Conservation (phyloP, 805 yeast genomes). For the Metschnikowia hibisci region DNA sequence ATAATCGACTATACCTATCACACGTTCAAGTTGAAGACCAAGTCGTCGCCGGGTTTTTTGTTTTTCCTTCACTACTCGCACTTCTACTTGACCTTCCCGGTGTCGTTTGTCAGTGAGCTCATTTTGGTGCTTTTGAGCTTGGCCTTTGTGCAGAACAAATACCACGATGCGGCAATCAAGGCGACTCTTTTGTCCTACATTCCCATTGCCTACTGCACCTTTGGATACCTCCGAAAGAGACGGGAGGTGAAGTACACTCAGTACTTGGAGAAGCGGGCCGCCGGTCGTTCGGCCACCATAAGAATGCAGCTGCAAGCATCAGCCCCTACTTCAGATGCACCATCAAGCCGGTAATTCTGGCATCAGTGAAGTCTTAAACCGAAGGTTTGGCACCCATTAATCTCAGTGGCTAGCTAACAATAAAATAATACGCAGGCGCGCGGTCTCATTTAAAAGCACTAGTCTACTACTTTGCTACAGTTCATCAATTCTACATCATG, state of each 20-base stretch:
- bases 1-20: conserved; percentile 33
- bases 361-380: too few relatives aligned
- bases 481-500: conserved; percentile 11
- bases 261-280: conserved; percentile 21
- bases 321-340: too few relatives aligned
- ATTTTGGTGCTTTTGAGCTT: conserved; percentile 33
- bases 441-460: too few relatives aligned
- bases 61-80: conserved; percentile 36
- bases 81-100: conserved; percentile 33
- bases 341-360: too few relatives aligned
- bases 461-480: not conserved
- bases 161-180: conserved; percentile 26
- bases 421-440: too few relatives aligned
- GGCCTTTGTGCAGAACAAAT: conserved; percentile 24
- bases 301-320: too few relatives aligned
- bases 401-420: too few relatives aligned
- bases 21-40: conserved; percentile 34
- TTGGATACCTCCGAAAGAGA: conserved; percentile 28
- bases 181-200: conserved; percentile 28
- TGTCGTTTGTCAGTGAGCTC: conserved; percentile 33
- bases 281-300: conserved; percentile 4
- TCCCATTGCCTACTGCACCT: conserved; percentile 34
- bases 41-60: conserved; percentile 31
- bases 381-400: too few relatives aligned
- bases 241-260: conserved; percentile 19